Percentiles rank a stretch among this genome's conserved stretches.
These are phyloP conservation scores for Avena atlantica DNA, from an alignment of 176 grass and related monocot species.

Conservation along the genomic window DNA sequence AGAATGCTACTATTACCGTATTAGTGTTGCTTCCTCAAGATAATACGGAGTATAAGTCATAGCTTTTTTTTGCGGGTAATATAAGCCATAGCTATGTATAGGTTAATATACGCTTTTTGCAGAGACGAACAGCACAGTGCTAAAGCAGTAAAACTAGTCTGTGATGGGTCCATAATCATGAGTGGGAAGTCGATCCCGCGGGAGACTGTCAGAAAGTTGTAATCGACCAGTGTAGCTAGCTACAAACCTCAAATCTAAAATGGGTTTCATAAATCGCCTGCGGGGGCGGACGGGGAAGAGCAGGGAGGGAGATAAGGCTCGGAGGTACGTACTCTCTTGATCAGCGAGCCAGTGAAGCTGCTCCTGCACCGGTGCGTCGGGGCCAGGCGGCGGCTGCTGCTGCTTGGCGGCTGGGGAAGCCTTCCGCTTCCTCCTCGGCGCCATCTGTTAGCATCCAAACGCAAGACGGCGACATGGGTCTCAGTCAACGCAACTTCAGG, in stretches of 20 bases:
- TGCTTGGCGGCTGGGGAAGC: slow-evolving; percentile 9
- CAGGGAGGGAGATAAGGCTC: not conserved
- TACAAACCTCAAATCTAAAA: slow-evolving; percentile 6
- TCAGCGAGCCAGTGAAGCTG: slow-evolving; percentile 23
- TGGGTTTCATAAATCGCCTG: slow-evolving; percentile 8
- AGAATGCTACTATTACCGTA: not conserved
- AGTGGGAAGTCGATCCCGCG: not conserved
- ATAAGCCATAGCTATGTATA: not conserved
- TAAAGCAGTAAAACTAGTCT: not conserved
- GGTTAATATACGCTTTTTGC: not conserved
- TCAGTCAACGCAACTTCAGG: too few species aligned
- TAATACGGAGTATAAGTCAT: too few species aligned
- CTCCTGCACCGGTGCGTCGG: slow-evolving; percentile 39
- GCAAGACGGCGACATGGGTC: too few species aligned
- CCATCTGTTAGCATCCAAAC: too few species aligned
- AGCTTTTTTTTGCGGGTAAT: not conserved
- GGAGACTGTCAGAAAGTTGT: not conserved
- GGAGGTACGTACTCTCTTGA: slow-evolving; percentile 45
- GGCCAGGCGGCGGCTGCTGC: not conserved
- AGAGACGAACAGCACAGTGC: not conserved
- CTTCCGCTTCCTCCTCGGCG: slow-evolving; percentile 32
- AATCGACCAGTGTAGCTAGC: not conserved
- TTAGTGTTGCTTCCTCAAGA: not conserved
- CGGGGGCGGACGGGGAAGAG: not conserved
- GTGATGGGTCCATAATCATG: not conserved